phyloP scores from a whole-genome alignment of 2,329 filamentous ascomycete genomes.

The Colletotrichum destructivum region DNA sequence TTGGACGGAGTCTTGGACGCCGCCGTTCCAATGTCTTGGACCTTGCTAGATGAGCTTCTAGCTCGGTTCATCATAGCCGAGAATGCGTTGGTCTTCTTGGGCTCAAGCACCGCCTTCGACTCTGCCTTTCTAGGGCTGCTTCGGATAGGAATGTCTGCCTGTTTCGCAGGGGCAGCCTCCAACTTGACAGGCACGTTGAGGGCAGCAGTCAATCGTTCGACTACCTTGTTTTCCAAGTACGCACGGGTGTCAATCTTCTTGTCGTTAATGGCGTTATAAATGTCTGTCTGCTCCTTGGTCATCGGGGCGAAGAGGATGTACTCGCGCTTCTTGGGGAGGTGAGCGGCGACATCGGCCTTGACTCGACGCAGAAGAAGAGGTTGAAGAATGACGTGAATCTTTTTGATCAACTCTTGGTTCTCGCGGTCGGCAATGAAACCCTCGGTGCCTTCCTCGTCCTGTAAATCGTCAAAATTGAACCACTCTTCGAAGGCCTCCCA shows the following conservation, averaged over 20 bases:
- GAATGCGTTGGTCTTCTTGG: slow-evolving; percentile 62
- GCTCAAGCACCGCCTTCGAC: slow-evolving; percentile 42
- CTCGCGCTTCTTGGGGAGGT: slow-evolving; percentile 95
- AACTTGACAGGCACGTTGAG: slow-evolving; percentile 53
- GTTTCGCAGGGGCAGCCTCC: slow-evolving; percentile 47
- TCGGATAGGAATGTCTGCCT: slow-evolving; percentile 53
- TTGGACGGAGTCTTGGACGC: slow-evolving; percentile 44
- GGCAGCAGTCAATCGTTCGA: slow-evolving; percentile 69
- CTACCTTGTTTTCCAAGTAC: slow-evolving; percentile 86
- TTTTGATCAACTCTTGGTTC: slow-evolving; percentile 69
- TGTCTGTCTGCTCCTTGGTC: slow-evolving; percentile 89
- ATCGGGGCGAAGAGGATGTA: slow-evolving; percentile 96
- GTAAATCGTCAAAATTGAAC: slow-evolving; percentile 96
- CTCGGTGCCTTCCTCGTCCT: slow-evolving; percentile 85
- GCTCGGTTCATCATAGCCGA: slow-evolving; percentile 64
- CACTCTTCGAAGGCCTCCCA: slow-evolving; percentile 94
- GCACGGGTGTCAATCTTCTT: slow-evolving; percentile 74
- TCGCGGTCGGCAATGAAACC: slow-evolving; percentile 85
- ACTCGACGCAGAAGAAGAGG: slow-evolving; percentile 89
- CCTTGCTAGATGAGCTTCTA: slow-evolving; percentile 45
- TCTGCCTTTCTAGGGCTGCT: slow-evolving; percentile 54
- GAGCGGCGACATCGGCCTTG: slow-evolving; percentile 92
- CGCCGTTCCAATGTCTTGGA: slow-evolving; percentile 35
- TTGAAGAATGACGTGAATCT: slow-evolving; percentile 93
- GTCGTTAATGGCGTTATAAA: slow-evolving; percentile 80